phyloP scores from a whole-genome alignment of 1,139 yeast species.

The Yamadazyma epiphylla region DNA sequence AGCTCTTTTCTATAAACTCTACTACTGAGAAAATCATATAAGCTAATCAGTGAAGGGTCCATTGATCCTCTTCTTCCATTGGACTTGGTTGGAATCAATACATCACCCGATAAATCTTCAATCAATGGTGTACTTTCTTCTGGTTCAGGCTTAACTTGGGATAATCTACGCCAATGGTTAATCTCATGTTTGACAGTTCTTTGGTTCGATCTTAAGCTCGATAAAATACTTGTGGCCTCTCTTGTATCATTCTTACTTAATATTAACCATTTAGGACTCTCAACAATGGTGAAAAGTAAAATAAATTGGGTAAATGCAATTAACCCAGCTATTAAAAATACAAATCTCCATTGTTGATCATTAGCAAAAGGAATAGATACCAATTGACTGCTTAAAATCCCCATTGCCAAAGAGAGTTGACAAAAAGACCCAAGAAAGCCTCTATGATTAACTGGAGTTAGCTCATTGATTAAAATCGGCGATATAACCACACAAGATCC shows the following conservation, averaged over 20 bases:
- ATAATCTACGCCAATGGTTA: slow-evolving; percentile 33
- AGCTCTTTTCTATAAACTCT: slow-evolving; percentile 22
- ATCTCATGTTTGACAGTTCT: slow-evolving; percentile 30
- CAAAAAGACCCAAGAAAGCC: slow-evolving; percentile 36
- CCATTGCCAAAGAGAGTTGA: slow-evolving; percentile 35
- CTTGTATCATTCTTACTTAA: slow-evolving; percentile 24
- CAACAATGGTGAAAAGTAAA: slow-evolving; percentile 29
- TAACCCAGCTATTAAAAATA: slow-evolving; percentile 23
- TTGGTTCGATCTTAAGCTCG: slow-evolving; percentile 25
- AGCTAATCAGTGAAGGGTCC: slow-evolving; percentile 25
- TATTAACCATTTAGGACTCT: slow-evolving; percentile 41
- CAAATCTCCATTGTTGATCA: slow-evolving; percentile 32
- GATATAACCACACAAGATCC: slow-evolving; percentile 36
- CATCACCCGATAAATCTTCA: slow-evolving; percentile 8
- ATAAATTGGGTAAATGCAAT: slow-evolving; percentile 27
- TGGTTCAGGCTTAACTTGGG: slow-evolving; percentile 4
- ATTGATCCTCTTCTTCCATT: slow-evolving; percentile 20
- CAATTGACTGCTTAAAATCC: slow-evolving; percentile 31
- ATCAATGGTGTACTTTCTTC: slow-evolving; percentile 11
- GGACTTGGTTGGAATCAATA: slow-evolving; percentile 6
- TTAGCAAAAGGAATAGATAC: slow-evolving; percentile 30
- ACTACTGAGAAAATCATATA: slow-evolving; percentile 19
- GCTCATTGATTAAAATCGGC: slow-evolving; percentile 35
- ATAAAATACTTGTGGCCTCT: slow-evolving; percentile 25
- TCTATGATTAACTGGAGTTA: slow-evolving; percentile 35